A percentile compares a stretch with the other conserved stretches of the same genome.
These are phyloP conservation scores for Athelia psychrophila DNA, from an alignment of 1,284 basidiomycete genomes.

Conservation along the genomic window DNA sequence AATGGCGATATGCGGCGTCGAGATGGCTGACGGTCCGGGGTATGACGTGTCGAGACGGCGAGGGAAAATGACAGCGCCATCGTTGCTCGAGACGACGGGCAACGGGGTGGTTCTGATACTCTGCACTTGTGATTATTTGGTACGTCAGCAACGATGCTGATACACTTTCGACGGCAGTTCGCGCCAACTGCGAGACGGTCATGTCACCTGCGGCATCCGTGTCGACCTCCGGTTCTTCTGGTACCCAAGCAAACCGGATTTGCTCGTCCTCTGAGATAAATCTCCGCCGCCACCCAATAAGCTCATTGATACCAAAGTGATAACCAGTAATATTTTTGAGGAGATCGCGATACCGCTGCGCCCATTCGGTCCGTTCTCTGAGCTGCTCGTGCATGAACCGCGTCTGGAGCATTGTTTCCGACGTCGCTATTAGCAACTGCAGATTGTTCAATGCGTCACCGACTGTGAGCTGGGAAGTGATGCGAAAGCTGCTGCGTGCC, in stretches of 20 bases:
- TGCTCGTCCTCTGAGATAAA: neutral
- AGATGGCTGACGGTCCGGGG: neutral
- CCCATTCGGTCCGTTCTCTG: neutral
- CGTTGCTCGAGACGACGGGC: neutral
- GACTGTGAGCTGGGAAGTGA: neutral
- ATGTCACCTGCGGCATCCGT: neutral
- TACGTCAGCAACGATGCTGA: neutral
- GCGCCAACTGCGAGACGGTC: neutral
- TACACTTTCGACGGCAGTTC: neutral
- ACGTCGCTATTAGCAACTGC: neutral
- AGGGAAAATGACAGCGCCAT: neutral
- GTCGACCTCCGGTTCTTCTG: neutral
- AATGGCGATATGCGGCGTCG: neutral
- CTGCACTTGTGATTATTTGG: neutral
- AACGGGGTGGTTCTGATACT: neutral
- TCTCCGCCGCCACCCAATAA: neutral
- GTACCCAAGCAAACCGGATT: neutral
- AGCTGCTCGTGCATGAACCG: neutral
- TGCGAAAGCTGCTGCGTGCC: neutral
- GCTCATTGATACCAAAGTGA: neutral
- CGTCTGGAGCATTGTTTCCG: neutral
- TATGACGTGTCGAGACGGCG: neutral
- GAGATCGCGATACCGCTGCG: neutral
- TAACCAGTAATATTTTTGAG: neutral
- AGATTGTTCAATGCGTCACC: neutral